Base-by-base conservation (phyloP, 331 rosid species). In the Malus hybrid region DNA sequence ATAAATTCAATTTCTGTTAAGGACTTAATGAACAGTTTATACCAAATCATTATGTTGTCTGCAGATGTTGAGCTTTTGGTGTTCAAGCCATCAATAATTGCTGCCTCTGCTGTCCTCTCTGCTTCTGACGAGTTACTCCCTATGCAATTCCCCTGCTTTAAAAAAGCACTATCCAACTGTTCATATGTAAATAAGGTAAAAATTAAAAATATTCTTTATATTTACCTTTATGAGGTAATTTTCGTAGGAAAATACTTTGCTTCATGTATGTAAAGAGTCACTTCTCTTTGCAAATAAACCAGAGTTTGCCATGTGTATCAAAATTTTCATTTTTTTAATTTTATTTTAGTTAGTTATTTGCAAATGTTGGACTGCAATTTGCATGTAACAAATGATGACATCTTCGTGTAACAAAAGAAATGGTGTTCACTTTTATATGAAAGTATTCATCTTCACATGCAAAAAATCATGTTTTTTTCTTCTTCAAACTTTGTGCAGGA, bases 101-200 rank as follows among this genome's bases (percentile, higher is more conserved):
- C 97, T 73, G 97, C 95, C 46, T 85, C 97, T 4, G 88, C 96
- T 20, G 87, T 94, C 60, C 89, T 94, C 67, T 84, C 70, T 69
- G 92, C 99, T 28, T 87, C 96, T 63, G 88, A 91, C 74, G 93
- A 88, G 77, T 82, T 92, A 76, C 81, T 92, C 66, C 99, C 99
- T 16, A 77, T 88, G 79, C 97, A 94, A 78, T 84, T 78, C 73
- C 91, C 91, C 3, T 79, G 89, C 90, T 90, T 90, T 84, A 78
- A 77, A 18, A 77, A 79, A 66, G 89, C 91, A 81, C 82, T 87
- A 20, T 87, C 88, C 70, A 73, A 83, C 57, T 90, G 87, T 80
- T 83, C 95, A 22, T 82, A 70, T 79, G 86, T 87, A 83, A 82
- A 90, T 81, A 82, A 81, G 77, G 98, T 94, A 94, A 84, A 78